Percentiles rank a stretch among this genome's conserved stretches.
phyloP scores from a whole-genome alignment of 371 early-diverging fungal species.

The Encephalitozoon intestinalis region DNA sequence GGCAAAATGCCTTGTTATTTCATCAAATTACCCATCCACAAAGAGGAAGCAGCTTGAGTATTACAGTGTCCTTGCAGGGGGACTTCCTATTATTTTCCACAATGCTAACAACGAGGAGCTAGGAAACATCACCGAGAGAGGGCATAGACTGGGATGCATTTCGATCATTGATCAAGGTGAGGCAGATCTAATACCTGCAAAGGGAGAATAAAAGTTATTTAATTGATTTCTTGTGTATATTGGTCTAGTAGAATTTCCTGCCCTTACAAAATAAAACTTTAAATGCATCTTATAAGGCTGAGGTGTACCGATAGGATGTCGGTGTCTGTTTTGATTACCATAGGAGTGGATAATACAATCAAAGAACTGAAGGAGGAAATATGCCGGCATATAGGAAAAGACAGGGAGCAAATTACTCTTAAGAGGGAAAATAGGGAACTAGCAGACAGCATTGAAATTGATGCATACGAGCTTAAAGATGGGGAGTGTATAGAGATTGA shows the following conservation, averaged over 20 bases:
- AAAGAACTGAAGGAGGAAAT: background rate
- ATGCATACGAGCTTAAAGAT: background rate
- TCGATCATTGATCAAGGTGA: constrained; percentile 61
- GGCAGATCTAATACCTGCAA: constrained; percentile 53
- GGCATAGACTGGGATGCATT: constrained; percentile 59
- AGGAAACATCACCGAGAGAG: constrained; percentile 46
- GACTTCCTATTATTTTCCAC: constrained; percentile 58
- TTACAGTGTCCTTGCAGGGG: constrained; percentile 58
- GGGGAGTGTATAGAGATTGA: constrained; percentile 1
- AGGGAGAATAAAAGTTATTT: constrained; percentile 15
- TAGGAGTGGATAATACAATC: background rate
- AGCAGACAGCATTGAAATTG: background rate
- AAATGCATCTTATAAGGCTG: background rate
- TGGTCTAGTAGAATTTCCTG: background rate
- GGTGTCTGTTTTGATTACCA: background rate
- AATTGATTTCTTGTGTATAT: background rate
- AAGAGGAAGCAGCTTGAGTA: constrained; percentile 59
- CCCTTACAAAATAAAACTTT: background rate
- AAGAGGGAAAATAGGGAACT: background rate
- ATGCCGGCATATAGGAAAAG: background rate
- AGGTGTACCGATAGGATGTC: constrained; percentile 3
- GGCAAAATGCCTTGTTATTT: constrained; percentile 57
- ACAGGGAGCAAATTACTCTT: background rate
- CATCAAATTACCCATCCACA: constrained; percentile 56
- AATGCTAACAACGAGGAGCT: constrained; percentile 61